A percentile compares a stretch with the other conserved stretches of the same genome.
Evolutionary conservation across 2,329 filamentous ascomycete genomes (phyloP).

Genomic region (Clarireedia monteithiana): DNA sequence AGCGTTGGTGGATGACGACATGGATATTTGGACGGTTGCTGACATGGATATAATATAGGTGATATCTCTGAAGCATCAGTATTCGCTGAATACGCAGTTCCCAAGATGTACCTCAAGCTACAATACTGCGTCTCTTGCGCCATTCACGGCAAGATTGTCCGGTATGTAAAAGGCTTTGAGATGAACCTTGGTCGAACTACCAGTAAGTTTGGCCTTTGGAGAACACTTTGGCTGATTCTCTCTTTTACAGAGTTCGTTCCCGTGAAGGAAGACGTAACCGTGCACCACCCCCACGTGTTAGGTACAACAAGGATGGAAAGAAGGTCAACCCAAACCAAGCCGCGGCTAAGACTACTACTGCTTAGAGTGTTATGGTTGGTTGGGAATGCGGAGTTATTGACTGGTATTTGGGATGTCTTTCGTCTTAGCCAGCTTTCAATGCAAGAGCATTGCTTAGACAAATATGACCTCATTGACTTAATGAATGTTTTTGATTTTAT

Average conservation of each 20-base stretch:
- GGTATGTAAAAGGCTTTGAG: slow-evolving; percentile 64
- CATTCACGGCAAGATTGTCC: slow-evolving; percentile 99
- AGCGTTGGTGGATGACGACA: too few species aligned
- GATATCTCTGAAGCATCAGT: slow-evolving; percentile 99
- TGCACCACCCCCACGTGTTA: slow-evolving; percentile 90
- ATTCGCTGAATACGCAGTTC: slow-evolving; percentile 98
- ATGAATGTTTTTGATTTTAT: not conserved
- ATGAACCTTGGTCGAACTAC: slow-evolving; percentile 53
- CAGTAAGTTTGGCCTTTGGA: slow-evolving; percentile 32
- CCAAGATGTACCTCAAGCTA: slow-evolving; percentile 99
- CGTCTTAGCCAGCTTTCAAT: slow-evolving; percentile 7
- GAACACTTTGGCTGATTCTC: slow-evolving; percentile 32
- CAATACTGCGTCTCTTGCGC: slow-evolving; percentile 99
- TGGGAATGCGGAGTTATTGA: slow-evolving; percentile 7
- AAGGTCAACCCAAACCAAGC: slow-evolving; percentile 63
- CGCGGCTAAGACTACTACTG: slow-evolving; percentile 29
- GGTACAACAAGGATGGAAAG: slow-evolving; percentile 99
- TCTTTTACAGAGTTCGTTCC: slow-evolving; percentile 75
- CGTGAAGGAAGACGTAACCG: slow-evolving; percentile 97
- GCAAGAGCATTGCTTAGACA: slow-evolving; percentile 9
- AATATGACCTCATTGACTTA: slow-evolving; percentile 10
- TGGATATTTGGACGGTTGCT: slow-evolving; percentile 1
- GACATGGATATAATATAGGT: slow-evolving; percentile 48
- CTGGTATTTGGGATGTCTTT: slow-evolving; percentile 8
- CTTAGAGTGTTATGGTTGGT: slow-evolving; percentile 14